Evolutionary conservation across 108 stramenopile species (phyloP).

Genomic region (Tribonema minus): DNA sequence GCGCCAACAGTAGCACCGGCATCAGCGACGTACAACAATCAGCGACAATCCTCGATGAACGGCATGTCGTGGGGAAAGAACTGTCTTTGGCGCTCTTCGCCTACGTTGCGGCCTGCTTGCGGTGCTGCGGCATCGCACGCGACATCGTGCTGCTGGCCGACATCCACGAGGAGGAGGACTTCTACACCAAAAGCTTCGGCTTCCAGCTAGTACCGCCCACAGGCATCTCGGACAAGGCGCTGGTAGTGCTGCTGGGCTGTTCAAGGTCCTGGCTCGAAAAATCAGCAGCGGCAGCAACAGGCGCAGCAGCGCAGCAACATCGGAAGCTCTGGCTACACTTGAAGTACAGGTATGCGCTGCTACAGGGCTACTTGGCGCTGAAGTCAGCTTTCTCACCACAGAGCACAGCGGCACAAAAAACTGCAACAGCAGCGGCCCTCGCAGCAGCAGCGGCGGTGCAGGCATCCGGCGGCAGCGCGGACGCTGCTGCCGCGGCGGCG

Average conservation of each 20-base stretch:
- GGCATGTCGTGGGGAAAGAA: conserved; percentile 12
- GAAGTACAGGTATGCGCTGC: neutral
- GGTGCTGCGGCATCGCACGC: conserved; percentile 64
- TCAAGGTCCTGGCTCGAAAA: too few relatives aligned
- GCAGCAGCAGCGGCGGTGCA: neutral
- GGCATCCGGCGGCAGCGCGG: neutral
- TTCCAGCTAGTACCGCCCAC: conserved; percentile 10
- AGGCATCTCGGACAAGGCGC: neutral
- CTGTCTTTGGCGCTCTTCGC: conserved; percentile 30
- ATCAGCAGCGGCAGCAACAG: neutral
- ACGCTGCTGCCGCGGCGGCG: neutral
- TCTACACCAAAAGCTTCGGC: conserved; percentile 44
- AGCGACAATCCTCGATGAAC: neutral
- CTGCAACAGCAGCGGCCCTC: neutral
- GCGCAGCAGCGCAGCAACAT: neutral
- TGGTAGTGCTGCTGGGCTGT: too few relatives aligned
- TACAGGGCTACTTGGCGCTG: neutral
- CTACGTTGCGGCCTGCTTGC: conserved; percentile 62
- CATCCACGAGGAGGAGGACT: conserved; percentile 93
- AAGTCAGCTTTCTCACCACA: neutral
- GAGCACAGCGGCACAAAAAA: neutral
- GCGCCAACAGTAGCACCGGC: too few relatives aligned
- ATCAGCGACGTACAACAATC: too few relatives aligned
- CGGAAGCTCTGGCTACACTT: neutral
- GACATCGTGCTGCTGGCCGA: conserved; percentile 70